Conservation (phyloP, 2,329 filamentous ascomycete genomes). For the Fusarium duplospermum region DNA sequence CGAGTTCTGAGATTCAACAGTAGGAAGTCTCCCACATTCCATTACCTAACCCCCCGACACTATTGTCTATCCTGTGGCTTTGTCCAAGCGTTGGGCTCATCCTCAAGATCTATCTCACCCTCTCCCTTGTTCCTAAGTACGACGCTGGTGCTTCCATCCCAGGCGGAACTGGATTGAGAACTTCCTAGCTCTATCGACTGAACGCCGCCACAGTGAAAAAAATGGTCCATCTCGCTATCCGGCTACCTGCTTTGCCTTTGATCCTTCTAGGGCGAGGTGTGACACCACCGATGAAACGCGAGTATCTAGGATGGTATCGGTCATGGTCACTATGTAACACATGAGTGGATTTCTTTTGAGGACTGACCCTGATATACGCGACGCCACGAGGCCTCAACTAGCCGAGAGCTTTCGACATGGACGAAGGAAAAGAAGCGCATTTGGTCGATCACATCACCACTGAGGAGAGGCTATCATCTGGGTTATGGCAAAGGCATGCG, state of each 20-base stretch:
- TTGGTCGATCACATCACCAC: constrained; percentile 61
- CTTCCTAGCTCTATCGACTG: background rate
- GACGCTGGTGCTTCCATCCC: too few species aligned
- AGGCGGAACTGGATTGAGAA: background rate
- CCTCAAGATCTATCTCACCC: too few species aligned
- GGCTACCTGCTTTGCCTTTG: background rate
- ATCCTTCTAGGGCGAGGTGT: background rate
- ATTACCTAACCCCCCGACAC: background rate
- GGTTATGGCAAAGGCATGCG: constrained; percentile 79
- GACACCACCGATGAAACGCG: background rate
- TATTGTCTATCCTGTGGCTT: background rate
- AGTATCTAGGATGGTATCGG: background rate
- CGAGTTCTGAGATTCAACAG: too few species aligned
- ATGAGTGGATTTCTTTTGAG: background rate
- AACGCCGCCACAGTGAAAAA: background rate
- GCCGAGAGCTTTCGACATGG: constrained; percentile 47
- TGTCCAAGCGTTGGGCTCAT: too few species aligned
- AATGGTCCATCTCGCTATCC: background rate
- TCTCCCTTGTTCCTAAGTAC: too few species aligned
- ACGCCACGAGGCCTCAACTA: background rate
- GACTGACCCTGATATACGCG: background rate
- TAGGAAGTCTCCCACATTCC: background rate
- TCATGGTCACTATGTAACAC: background rate
- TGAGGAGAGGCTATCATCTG: constrained; percentile 53
- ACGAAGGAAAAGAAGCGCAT: constrained; percentile 47